Base-by-base conservation (phyloP, 2,329 filamentous ascomycete genomes). In the Trichoderma guizhouense region DNA sequence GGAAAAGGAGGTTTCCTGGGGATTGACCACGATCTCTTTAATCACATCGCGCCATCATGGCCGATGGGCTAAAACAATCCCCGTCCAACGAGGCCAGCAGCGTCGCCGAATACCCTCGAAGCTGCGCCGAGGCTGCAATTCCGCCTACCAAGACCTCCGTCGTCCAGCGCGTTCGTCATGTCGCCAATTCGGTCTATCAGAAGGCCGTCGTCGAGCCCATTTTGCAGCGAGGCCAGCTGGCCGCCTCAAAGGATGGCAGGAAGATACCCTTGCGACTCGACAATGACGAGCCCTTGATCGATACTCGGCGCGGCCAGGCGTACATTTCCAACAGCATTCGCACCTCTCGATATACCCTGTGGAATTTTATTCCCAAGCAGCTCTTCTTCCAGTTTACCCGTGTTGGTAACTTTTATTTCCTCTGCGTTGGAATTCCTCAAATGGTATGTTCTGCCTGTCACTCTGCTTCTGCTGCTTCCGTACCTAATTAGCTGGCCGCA, bases 351-450 rank as follows among this genome's bases (percentile, higher is more conserved):
- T 97, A 97, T 80, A 96, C 91, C 24, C 81, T 93, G 2, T 94
- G 91, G 86, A 92, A 95, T 79, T 97, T 97, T 79, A 81, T 97
- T 15, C 94, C 94, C 3, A 93, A 93, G 74, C 94, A 97, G 79
- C 80, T 97, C 18, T 87, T 95, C 72, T 94, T 94, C 69, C 94
- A 97, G 78, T 96, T 96, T 78, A 93, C 93, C 8, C 92, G 95
- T 73, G 83, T 97, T 62, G 92, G 92, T 75, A 97, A 97, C 81
- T 96, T 97, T 77, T 89, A 97, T 81, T 97, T 97, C 80, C 86
- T 97, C 71, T 91, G 93, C 75, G 90, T 97, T 74, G 93, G 93
- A 57, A 90, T 97, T 73, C 86, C 95, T 64, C 94, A 97, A 81
- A 93, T 93, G 82, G 81, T 83, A 74, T 51, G 61, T 43, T 11